A percentile compares a stretch with the other conserved stretches of the same genome.
Evolutionary conservation across 768 basidiomycete species (phyloP).

Genomic region (Leccinum sublutescens): DNA sequence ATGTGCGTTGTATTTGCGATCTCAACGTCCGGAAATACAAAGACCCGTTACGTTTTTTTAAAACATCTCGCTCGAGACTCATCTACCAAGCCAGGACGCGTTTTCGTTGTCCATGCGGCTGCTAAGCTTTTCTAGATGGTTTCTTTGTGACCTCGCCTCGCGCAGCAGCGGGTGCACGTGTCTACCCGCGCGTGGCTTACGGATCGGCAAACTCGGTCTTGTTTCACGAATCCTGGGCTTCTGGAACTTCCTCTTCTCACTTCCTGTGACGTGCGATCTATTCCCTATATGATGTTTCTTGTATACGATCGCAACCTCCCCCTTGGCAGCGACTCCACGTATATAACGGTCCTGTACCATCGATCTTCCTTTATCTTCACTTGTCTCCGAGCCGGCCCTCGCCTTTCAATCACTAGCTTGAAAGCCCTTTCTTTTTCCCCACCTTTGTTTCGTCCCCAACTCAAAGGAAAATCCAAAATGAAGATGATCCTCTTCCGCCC

Average conservation of each 20-base stretch:
- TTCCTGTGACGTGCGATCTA: too few species aligned
- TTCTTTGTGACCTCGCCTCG: not conserved
- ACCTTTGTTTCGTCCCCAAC: not conserved
- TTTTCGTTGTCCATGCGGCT: not conserved
- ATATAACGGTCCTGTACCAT: not conserved
- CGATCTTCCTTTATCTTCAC: not conserved
- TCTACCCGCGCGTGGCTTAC: not conserved
- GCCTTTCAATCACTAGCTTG: not conserved
- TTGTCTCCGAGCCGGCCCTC: slow-evolving; percentile 15
- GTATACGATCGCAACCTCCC: slow-evolving; percentile 1
- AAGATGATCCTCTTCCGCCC: slow-evolving; percentile 25
- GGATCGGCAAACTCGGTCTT: not conserved
- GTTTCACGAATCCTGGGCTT: not conserved
- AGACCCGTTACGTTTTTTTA: not conserved
- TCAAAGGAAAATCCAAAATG: slow-evolving; percentile 6
- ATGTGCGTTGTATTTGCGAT: slow-evolving; percentile 6
- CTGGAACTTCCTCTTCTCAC: not conserved
- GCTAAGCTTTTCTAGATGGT: not conserved
- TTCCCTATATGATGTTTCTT: slow-evolving; percentile 21
- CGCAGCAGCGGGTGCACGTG: not conserved
- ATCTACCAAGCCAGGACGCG: not conserved
- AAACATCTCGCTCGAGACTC: not conserved
- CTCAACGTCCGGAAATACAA: slow-evolving; percentile 15
- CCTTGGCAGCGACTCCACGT: not conserved
- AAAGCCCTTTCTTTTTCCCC: not conserved